These are phyloP conservation scores for Saccharomyces hybrid DNA, from an alignment of 1,139 yeast genomes.

Conservation along the genomic window DNA sequence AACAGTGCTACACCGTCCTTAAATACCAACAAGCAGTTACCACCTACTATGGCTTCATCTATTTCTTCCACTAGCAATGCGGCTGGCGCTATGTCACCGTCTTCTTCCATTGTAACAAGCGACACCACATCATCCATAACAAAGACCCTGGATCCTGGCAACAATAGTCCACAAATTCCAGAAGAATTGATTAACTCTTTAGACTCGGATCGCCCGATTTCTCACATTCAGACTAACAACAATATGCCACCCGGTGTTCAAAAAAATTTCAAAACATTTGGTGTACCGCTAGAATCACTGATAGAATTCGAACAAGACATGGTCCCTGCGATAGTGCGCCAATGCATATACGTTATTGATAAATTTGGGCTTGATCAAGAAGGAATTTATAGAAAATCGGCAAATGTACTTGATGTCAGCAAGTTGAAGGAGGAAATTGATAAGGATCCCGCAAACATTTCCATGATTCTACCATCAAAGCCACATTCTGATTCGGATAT, in stretches of 20 bases:
- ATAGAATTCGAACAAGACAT: constrained; percentile 81
- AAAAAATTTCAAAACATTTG: constrained; percentile 57
- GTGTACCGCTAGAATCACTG: constrained; percentile 67
- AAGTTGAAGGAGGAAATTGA: constrained; percentile 70
- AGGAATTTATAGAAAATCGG: constrained; percentile 84
- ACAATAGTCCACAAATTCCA: constrained; percentile 4
- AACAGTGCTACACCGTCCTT: constrained; percentile 4
- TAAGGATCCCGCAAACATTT: constrained; percentile 62
- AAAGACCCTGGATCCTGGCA: constrained; percentile 25
- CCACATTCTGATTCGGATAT: constrained; percentile 63
- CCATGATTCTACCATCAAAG: constrained; percentile 45
- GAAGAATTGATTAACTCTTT: background rate
- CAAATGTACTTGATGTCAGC: constrained; percentile 67
- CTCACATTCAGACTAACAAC: constrained; percentile 29
- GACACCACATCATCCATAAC: constrained; percentile 1
- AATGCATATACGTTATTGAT: constrained; percentile 83
- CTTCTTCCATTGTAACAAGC: constrained; percentile 2
- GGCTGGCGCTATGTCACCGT: constrained; percentile 1
- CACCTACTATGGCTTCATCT: background rate
- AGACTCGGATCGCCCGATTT: constrained; percentile 29
- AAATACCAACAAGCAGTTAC: background rate
- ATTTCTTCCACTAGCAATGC: background rate
- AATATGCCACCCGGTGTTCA: constrained; percentile 35
- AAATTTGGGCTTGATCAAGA: constrained; percentile 75
- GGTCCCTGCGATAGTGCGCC: constrained; percentile 86